Evolutionary conservation across 202 grass and related monocot species (phyloP), one percentile per base, ranked within the genome.

Genomic region (Brachypodium distachyon): DNA sequence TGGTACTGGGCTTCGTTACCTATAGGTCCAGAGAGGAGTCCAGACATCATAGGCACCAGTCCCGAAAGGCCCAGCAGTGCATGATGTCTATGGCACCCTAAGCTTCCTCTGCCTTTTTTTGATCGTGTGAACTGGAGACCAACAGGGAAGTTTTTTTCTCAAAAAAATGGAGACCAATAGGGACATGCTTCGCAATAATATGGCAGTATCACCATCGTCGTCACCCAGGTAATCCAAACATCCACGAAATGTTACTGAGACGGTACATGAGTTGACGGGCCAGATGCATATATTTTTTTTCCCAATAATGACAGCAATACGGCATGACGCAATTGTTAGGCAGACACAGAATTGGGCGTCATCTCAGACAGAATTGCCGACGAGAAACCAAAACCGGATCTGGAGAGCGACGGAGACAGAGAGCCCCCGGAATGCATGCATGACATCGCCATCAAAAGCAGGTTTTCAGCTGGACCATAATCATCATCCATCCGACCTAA

Each of bases 361-460:
- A 62, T 62, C 59, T 21, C 3, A 21, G n/a, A 3, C 3, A 23
- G 46, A 25, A 66, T 7, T 9, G 41, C 31, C 13, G 16, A 43
- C 47, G 21, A 21, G 36, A 51, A 37, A 72, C 55, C 56, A 61
- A 61, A 86, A 67, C 60, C 56, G 27, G 61, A 76, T 70, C 78
- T 36, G 62, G 52, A 84, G 37, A 44, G 61, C 22, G 28, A 17
- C 33, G 9, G n/a, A 16, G 29, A 31, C 21, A 61, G 9, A 57
- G 56, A 32, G 43, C 74, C 82, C 74, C 36, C 37, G 10, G 21
- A 64, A 65, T 39, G 28, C n/a, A 77, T 77, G 38, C 64, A 64
- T 58, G 46, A 64, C 55, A 82, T 77, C 7, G 39, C 64, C 72
- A 82, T 10, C 44, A 42, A 50, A 54, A 67, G 37, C 42, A 46